Conservation (phyloP, 371 early-diverging fungal genomes). For the Coemansia sp. region DNA sequence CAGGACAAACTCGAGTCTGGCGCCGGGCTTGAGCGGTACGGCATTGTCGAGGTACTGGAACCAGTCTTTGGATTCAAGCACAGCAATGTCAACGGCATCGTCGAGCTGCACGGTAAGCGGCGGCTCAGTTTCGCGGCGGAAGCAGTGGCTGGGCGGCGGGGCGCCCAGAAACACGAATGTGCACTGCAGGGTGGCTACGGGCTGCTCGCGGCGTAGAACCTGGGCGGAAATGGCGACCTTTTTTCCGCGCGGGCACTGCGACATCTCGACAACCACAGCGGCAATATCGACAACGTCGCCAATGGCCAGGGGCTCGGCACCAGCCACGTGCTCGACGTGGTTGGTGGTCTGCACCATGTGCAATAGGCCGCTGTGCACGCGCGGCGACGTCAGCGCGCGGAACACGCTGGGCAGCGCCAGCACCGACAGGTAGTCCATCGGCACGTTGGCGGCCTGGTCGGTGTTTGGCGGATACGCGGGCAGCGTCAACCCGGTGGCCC, state of each 20-base stretch:
- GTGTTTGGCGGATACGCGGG: conserved; percentile 30
- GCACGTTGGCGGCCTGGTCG: conserved; percentile 19
- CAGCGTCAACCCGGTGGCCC: conserved; percentile 4
- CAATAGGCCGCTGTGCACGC: conserved; percentile 10
- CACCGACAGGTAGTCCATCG: conserved; percentile 30
- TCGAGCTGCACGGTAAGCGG: conserved; percentile 65
- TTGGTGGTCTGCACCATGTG: conserved; percentile 16
- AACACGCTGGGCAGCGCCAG: conserved; percentile 18
- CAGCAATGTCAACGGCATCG: conserved; percentile 69
- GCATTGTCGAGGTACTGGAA: conserved; percentile 70
- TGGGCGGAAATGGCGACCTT: conserved; percentile 77
- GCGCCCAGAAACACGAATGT: conserved; percentile 90
- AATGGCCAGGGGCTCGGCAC: conserved; percentile 59
- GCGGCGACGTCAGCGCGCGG: conserved; percentile 8
- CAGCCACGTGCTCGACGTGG: conserved; percentile 1
- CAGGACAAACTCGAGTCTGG: conserved; percentile 71
- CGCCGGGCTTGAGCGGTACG: conserved; percentile 61
- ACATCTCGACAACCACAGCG: conserved; percentile 33
- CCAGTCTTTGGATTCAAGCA: conserved; percentile 90
- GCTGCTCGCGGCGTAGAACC: conserved; percentile 26
- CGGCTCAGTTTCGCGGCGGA: conserved; percentile 66
- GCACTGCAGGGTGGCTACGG: conserved; percentile 23
- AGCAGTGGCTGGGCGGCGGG: conserved; percentile 65
- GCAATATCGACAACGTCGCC: conserved; percentile 77
- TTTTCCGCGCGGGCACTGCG: conserved; percentile 65